These are phyloP conservation scores for Fraxinus platypoda DNA, from an alignment of 305 asterid genomes.

Conservation along the genomic window DNA sequence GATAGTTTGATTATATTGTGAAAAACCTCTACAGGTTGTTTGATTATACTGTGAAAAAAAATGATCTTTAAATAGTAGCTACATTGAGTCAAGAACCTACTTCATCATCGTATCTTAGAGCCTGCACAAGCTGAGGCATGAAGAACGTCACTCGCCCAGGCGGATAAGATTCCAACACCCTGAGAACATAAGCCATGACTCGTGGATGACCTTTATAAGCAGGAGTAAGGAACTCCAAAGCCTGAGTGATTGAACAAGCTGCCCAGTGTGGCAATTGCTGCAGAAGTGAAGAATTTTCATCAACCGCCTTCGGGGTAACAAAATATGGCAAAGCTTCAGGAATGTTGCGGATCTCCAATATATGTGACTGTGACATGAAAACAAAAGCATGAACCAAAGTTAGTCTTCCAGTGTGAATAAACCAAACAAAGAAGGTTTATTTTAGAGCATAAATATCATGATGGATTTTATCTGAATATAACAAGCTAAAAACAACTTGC, in stretches of 20 bases:
- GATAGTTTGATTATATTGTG: slow-evolving; percentile 1
- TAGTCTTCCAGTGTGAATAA: slow-evolving; percentile 7
- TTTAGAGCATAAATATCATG: not conserved
- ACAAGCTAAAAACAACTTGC: not conserved
- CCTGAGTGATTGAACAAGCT: slow-evolving; percentile 95
- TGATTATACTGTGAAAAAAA: slow-evolving; percentile 2
- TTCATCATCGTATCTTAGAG: slow-evolving; percentile 94
- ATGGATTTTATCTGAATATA: not conserved
- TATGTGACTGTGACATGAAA: slow-evolving; percentile 54
- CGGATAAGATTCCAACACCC: slow-evolving; percentile 98
- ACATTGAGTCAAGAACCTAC: slow-evolving; percentile 47
- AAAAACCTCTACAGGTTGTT: slow-evolving; percentile 1
- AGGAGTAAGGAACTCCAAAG: slow-evolving; percentile 92
- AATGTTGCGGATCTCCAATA: slow-evolving; percentile 80
- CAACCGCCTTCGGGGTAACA: slow-evolving; percentile 91
- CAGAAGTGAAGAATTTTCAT: slow-evolving; percentile 87
- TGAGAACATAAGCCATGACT: slow-evolving; percentile 98
- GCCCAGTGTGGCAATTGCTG: slow-evolving; percentile 99
- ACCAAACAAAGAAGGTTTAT: slow-evolving; percentile 4
- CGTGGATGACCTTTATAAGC: slow-evolving; percentile 97
- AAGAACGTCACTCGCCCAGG: slow-evolving; percentile 94
- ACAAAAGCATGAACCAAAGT: slow-evolving; percentile 22
- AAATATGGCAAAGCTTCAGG: slow-evolving; percentile 96
- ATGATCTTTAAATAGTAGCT: slow-evolving; percentile 13
- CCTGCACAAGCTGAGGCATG: slow-evolving; percentile 99